Evolutionary conservation across 768 basidiomycete genomes (phyloP).

Genomic region (Leccinum arenicola): DNA sequence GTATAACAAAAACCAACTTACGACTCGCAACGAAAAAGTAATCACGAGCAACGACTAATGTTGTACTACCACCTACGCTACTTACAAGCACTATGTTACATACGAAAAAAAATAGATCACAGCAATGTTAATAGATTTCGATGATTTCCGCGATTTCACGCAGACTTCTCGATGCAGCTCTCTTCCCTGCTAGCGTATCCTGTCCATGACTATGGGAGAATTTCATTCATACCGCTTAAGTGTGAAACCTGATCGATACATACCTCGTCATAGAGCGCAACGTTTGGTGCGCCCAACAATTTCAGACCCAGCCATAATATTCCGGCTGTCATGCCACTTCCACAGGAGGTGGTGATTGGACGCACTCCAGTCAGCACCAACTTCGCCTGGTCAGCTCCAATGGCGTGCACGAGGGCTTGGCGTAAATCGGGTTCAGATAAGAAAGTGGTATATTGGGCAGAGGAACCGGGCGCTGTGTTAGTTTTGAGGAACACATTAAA

Average conservation of each 20-base stretch:
- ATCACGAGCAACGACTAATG: constrained; percentile 20
- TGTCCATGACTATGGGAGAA: constrained; percentile 78
- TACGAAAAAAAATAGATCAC: constrained; percentile 6
- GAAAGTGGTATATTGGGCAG: constrained; percentile 56
- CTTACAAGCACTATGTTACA: constrained; percentile 15
- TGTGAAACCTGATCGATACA: constrained; percentile 21
- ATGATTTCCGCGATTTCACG: constrained; percentile 11
- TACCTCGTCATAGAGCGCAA: constrained; percentile 94
- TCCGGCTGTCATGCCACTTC: constrained; percentile 98
- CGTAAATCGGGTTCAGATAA: constrained; percentile 56
- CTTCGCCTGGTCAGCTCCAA: constrained; percentile 58
- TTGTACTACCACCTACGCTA: constrained; percentile 30
- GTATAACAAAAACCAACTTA: constrained; percentile 18
- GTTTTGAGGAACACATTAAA: constrained; percentile 70
- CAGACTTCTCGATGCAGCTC: constrained; percentile 66
- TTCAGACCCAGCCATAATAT: constrained; percentile 92
- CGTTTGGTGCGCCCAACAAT: constrained; percentile 55
- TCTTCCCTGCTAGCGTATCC: constrained; percentile 80
- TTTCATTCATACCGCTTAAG: constrained; percentile 17
- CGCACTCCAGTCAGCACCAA: constrained; percentile 58
- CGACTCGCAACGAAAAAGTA: constrained; percentile 11
- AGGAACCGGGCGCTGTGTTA: constrained; percentile 32
- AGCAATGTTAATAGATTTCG: constrained; percentile 2
- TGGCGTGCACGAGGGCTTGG: constrained; percentile 53
- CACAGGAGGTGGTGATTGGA: constrained; percentile 75